Evolutionary conservation across 345 rosid genomes (phyloP).

Genomic region (Citrus sp.): DNA sequence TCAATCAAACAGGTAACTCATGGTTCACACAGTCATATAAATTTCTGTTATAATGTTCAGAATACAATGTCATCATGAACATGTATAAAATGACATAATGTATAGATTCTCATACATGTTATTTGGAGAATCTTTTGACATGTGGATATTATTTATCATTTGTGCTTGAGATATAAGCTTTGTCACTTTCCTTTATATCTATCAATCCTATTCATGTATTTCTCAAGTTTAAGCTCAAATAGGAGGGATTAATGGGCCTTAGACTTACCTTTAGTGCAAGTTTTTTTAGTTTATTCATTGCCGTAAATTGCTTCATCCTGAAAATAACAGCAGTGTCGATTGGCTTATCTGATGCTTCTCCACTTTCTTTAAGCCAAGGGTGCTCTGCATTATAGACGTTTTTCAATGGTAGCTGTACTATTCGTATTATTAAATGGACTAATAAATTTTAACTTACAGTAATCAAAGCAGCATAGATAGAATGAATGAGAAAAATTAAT

Average conservation of each 20-base stretch:
- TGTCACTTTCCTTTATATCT: background rate
- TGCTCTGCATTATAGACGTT: slow-evolving; percentile 36
- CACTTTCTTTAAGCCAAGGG: slow-evolving; percentile 70
- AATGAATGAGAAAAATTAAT: too few relatives aligned
- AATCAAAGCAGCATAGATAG: background rate
- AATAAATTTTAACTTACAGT: background rate
- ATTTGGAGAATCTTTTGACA: background rate
- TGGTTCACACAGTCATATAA: background rate
- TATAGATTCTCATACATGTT: background rate
- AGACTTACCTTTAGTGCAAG: slow-evolving; percentile 74
- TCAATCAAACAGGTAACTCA: background rate
- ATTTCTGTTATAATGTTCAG: background rate
- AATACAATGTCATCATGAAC: background rate
- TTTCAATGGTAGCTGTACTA: background rate
- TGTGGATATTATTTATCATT: background rate
- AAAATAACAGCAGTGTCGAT: slow-evolving; percentile 85
- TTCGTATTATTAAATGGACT: background rate
- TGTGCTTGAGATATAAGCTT: background rate
- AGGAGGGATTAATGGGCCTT: background rate
- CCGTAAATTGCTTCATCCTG: slow-evolving; percentile 92
- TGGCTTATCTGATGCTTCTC: slow-evolving; percentile 84
- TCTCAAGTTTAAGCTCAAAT: background rate
- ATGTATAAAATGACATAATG: background rate
- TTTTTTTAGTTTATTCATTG: slow-evolving; percentile 90
- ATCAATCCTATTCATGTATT: background rate